A percentile compares a stretch with the other conserved stretches of the same genome.
Evolutionary conservation across 1,284 basidiomycete genomes (phyloP).

Genomic region (Crucibulum parvulum): DNA sequence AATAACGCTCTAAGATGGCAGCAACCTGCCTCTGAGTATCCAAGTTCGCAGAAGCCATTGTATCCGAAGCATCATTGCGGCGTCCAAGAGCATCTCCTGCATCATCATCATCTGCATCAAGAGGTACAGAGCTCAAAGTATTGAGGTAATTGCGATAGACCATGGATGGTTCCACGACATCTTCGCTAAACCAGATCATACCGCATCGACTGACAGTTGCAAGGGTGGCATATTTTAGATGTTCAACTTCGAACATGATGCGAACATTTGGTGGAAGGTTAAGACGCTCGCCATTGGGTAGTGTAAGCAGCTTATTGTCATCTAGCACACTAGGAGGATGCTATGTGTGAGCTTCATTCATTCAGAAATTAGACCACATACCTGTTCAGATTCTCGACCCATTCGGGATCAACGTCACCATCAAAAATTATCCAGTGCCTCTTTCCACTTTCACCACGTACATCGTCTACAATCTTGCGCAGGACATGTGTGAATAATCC

Average conservation of each 20-base stretch:
- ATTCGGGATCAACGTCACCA: constrained; percentile 99
- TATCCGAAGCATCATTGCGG: constrained; percentile 62
- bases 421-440: constrained; percentile 99
- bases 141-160: constrained; percentile 91
- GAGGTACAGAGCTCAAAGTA: constrained; percentile 76
- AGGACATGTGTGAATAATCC: constrained; percentile 98
- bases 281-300: constrained; percentile 98
- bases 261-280: constrained; percentile 97
- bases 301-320: constrained; percentile 97
- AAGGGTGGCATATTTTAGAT: constrained; percentile 95
- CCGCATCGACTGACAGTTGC: constrained; percentile 99
- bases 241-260: constrained; percentile 99
- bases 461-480: constrained; percentile 98
- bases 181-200: constrained; percentile 99
- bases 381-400: constrained; percentile 99
- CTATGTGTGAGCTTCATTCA: constrained; percentile 1
- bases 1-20: constrained; percentile 81
- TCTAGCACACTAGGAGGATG: constrained; percentile 83
- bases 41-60: constrained; percentile 67
- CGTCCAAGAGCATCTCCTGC: constrained; percentile 64
- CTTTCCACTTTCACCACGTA: constrained; percentile 96
- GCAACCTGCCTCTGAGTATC: constrained; percentile 86
- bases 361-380: constrained; percentile 38
- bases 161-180: constrained; percentile 92
- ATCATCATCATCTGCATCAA: constrained; percentile 94